These are phyloP conservation scores for Pyrenula aspistea DNA, from an alignment of 495 filamentous ascomycete species.

Conservation along the genomic window DNA sequence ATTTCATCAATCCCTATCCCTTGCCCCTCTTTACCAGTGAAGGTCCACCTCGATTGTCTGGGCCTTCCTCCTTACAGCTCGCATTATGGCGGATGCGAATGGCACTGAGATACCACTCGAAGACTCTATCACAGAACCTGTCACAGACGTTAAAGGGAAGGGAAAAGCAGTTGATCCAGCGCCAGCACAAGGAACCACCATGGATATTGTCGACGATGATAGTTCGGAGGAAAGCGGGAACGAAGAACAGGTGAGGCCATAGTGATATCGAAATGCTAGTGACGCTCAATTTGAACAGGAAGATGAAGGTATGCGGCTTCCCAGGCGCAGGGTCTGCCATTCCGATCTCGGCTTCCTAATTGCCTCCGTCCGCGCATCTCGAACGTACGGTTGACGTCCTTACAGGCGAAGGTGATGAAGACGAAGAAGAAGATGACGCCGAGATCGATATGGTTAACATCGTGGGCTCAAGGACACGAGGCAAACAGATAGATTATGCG, in stretches of 20 bases:
- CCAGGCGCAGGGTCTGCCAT: no score
- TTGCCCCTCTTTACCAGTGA: no score
- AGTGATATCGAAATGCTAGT: neutral
- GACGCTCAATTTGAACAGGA: neutral
- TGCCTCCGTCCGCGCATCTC: no score
- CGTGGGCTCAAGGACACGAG: slow-evolving; percentile 81
- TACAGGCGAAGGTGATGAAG: slow-evolving; percentile 41
- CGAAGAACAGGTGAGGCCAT: neutral
- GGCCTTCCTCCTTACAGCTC: no score
- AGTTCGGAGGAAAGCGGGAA: neutral
- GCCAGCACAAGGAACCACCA: neutral
- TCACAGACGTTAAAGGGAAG: neutral
- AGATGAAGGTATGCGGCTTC: neutral
- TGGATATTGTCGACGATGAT: neutral
- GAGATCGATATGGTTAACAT: slow-evolving; percentile 87
- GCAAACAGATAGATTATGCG: slow-evolving; percentile 68
- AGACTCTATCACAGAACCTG: neutral
- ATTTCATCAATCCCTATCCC: no score
- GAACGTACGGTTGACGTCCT: neutral
- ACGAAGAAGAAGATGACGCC: slow-evolving; percentile 73
- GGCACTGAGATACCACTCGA: neutral
- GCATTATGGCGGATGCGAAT: neutral
- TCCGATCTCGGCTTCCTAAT: no score
- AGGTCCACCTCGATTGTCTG: no score
- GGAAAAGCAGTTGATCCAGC: neutral